Evolutionary conservation across 441 rosid genomes (phyloP), one percentile per base, ranked within the genome.

Genomic region (Brassica balearica): DNA sequence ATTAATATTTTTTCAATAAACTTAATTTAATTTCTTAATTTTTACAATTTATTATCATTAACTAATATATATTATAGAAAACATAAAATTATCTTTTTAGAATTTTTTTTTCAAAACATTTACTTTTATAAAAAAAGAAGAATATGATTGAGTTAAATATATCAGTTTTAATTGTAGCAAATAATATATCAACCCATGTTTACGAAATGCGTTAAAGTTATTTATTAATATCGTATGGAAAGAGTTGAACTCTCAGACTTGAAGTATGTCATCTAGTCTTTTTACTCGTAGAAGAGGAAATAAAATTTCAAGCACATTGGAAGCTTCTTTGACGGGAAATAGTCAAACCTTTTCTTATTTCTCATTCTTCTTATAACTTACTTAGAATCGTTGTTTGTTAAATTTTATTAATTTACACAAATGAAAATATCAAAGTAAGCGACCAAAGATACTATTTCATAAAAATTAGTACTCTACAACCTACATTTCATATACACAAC

Each of bases 241-340:
- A n/a, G 19, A 51, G 56, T 51, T 14, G 56, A 46, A 51, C 56
- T 51, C 19, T 51, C 19, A 51, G 56, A 51, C 56, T 51, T 51
- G 56, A 14, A 51, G 56, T 51, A 51, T 8, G 63, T 76, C 15
- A 11, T 17, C 62, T 34, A 56, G 29, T 62, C 43, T 59, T 14
- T 63, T 34, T 53, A 55, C 75, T 63, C 71, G 46, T 11, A 10
- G 56, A 8, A 1, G 64, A 72, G 46, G 17, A 73, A 41, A 61
- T 6, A 11, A 73, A 61, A 61, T 17, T 68, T 68, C 82, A 73
- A 72, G 60, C n/a, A 62, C 41, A 23, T 41, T 0, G 43, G 29
- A 66, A 59, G 73, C 82, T 79, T 38, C 48, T 79, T 79, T 79
- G 82, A 79, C 74, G 78, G 74, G 78, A 79, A 61, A 79, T 79